Evolutionary conservation across 306 rosid genomes (phyloP), one percentile per base, ranked within the genome.

Genomic region (Quercus bicolor): DNA sequence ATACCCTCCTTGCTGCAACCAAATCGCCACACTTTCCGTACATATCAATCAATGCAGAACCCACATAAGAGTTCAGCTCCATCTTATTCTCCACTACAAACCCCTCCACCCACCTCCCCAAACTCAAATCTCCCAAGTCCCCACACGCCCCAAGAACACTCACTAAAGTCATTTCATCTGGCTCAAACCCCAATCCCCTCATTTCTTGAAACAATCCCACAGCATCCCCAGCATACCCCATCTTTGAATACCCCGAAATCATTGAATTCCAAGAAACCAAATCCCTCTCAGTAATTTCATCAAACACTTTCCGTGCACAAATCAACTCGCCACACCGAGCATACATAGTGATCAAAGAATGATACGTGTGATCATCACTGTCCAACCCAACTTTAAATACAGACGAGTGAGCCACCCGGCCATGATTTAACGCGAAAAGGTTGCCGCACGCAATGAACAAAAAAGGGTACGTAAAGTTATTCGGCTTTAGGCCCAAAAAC

Each of bases 181-280:
- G 97, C 75, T 86, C 90, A 81, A 87, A 86, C 54, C 89, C 97
- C 3, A 69, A 86, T 43, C 70, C 87, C 89, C 55, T 85, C 92
- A 94, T 85, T 68, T 86, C 81, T 24, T 45, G 56, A 85, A 94
- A 94, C 84, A 92, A 56, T 81, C 78, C 86, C 81, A 91, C 88
- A 0, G 97, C 97, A 65, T 92, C 89, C 80, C 60, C 62, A 2
- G 94, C 88, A 24, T 56, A 60, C 3, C 98, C 93, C 89, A 81
- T 84, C 87, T 88, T 91, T 5, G 92, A 84, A 34, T 89, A 94
- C 66, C 97, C 98, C 0, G 95, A 85, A 24, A 94, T 84, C 92
- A 94, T 80, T 24, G 98, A 91, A 73, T 91, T 94, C 98, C 98
- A 94, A 0, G 98, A 92, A 72, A 92, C 95, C 87, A 75, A 82